Base-by-base conservation (phyloP, 768 basidiomycete species). In the Lentinula aciculospora region DNA sequence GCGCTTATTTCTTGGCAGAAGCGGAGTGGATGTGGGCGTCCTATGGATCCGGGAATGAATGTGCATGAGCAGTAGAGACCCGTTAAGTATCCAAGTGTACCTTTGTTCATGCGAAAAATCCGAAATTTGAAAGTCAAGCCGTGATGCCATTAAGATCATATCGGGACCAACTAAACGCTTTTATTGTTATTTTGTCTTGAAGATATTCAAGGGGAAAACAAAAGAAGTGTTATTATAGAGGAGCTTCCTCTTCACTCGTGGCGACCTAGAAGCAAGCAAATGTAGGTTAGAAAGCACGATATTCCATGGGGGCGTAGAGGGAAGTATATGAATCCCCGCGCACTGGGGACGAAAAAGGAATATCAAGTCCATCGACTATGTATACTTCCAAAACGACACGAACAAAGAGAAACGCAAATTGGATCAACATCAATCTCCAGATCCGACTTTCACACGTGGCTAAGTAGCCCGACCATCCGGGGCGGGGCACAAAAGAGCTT, bases 1-100 rank as follows among this genome's bases (percentile, higher is more conserved):
- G 53, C 57, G 60, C 55, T 54, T 59, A 60, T 58, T 62, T 59
- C 60, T 23, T 58, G 56, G n/a, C 21, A 23, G 29, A 32, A 50
- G 29, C 19, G 19, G n/a, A 27, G 4, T 21, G 10, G 21, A 46
- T 36, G 48, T 29, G 32, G 36, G 57, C 47, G 46, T 50, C 28
- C 10, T 46, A 46, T 17, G 58, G 23, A 32, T 50, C 46, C 48
- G 56, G 40, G 39, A 13, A 19, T 39, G 53, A 39, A 28, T 12
- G 25, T 4, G 10, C 21, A 54, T 10, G 9, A 54, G 21, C 9
- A 31, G n/a, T n/a, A n/a, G n/a, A n/a, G 21, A 50, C 49, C 17
- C 12, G 34, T 53, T 53, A 54, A 54, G 53, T 54, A 54, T 37
- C 23, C 40, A 28, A 19, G 17, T 27, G 25, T 54, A 8, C 19